Evolutionary conservation across 495 filamentous ascomycete genomes (phyloP).

Genomic region (Letharia columbiana): DNA sequence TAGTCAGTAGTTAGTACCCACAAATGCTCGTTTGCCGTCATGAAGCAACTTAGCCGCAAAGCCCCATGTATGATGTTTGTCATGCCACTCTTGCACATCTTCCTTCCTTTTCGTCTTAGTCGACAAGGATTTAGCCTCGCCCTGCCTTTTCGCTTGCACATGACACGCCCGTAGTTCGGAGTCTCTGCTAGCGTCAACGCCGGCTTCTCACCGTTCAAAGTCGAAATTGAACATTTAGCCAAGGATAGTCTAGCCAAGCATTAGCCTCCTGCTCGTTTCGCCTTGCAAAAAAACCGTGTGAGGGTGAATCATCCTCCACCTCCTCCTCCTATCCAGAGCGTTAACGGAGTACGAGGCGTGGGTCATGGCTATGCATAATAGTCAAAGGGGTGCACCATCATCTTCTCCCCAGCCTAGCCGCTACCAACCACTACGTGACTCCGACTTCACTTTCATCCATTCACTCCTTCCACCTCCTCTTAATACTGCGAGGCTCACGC

Average conservation of each 20-base stretch:
- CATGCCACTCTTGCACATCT: conserved; percentile 12
- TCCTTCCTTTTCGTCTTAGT: conserved; percentile 9
- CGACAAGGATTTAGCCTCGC: conserved; percentile 13
- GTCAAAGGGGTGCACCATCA: not conserved
- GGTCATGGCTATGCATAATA: conserved; percentile 9
- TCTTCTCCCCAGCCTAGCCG: conserved; percentile 13
- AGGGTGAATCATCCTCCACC: not conserved
- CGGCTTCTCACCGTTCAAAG: not conserved
- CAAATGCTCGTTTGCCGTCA: conserved; percentile 15
- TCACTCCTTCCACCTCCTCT: conserved; percentile 1
- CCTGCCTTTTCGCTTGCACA: conserved; percentile 17
- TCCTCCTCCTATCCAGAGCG: not conserved
- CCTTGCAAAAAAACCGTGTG: not conserved
- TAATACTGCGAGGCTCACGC: conserved; percentile 11
- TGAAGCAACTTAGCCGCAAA: conserved; percentile 22
- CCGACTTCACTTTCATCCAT: conserved; percentile 10
- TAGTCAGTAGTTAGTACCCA: too few species aligned
- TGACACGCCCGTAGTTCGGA: conserved; percentile 1
- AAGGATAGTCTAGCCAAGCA: not conserved
- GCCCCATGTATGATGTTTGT: conserved; percentile 17
- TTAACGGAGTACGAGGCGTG: not conserved
- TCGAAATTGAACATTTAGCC: not conserved
- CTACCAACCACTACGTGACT: conserved; percentile 11
- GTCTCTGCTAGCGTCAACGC: not conserved
- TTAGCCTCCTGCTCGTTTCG: not conserved